Base-by-base conservation (phyloP, 108 stramenopile genomes). In the Cyclotella atomus region DNA sequence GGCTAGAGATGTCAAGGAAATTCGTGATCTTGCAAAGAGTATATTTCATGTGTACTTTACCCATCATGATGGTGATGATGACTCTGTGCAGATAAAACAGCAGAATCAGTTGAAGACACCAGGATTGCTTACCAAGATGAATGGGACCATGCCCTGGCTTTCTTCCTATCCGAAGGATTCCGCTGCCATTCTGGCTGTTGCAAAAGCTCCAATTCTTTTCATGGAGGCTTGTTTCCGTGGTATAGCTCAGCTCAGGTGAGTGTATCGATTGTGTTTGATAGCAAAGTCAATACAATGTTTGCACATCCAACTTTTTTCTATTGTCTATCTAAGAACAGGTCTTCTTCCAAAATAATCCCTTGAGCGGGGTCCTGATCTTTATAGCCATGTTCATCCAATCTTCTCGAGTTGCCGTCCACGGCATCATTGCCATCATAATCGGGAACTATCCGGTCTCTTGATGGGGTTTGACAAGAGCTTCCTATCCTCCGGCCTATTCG, bases 321-420 rank as follows among this genome's bases (percentile, higher is more conserved):
- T n/a, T n/a, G n/a, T n/a, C n/a, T n/a, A n/a, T n/a, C n/a, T n/a
- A n/a, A n/a, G n/a, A n/a, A n/a, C 68, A 70, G 55, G 68, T 70
- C 24, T 74, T 62, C 38, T 83, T 83, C 55, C 73, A 75, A 29
- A 83, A 83, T 27, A 76, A 75, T 27, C 83, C 83, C 0, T 10
- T 79, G 6, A 75, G 56, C 45, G 83, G 83, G 27, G 30, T 79
- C 10, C 53, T 83, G 12, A 65, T 83, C 45, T 44, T 83, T 9
- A 35, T 68, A 7, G 82, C 46, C 10, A 50, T 83, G 49, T 78
- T 83, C 46, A 29, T 77, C 23, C 82, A 83, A 47, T 77, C 76
- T 16, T 46, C 52, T 23, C 49, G 76, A 21, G 71, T 77, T 45
- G 76, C 82, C 16, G 59, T 77, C 15, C 71, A 83, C 61, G 82